These are phyloP conservation scores for Boletus albobrunnescens DNA, from an alignment of 1,284 basidiomycete species.

Conservation along the genomic window DNA sequence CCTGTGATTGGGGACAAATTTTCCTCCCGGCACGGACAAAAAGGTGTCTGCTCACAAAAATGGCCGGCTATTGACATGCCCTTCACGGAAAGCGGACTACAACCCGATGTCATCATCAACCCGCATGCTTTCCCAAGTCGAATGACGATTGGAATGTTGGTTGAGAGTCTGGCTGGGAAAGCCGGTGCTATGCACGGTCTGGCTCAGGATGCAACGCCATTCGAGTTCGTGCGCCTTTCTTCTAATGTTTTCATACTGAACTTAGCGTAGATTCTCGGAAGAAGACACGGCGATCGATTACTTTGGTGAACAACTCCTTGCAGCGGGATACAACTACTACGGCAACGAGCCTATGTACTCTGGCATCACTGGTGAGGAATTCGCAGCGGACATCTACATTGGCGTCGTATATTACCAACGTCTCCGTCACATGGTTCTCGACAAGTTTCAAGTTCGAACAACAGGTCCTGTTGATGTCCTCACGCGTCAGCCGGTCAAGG, in stretches of 20 bases:
- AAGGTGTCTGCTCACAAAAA: slow-evolving; percentile 99
- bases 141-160: slow-evolving; percentile 99
- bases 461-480: slow-evolving; percentile 95
- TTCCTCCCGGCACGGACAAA: slow-evolving; percentile 97
- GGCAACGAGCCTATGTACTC: slow-evolving; percentile 99
- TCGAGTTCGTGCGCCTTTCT: slow-evolving; percentile 60
- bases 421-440: slow-evolving; percentile 98
- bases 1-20: slow-evolving; percentile 99
- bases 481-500: slow-evolving; percentile 97
- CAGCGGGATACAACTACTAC: slow-evolving; percentile 97
- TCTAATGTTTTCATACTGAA: slow-evolving; percentile 11
- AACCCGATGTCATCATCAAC: slow-evolving; percentile 99
- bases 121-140: slow-evolving; percentile 99
- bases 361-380: slow-evolving; percentile 97
- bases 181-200: slow-evolving; percentile 98
- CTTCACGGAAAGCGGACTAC: slow-evolving; percentile 97
- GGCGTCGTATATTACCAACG: slow-evolving; percentile 99
- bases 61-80: slow-evolving; percentile 99
- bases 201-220: slow-evolving; percentile 97
- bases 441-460: slow-evolving; percentile 99
- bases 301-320: slow-evolving; percentile 92
- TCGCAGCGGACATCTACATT: slow-evolving; percentile 97
- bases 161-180: slow-evolving; percentile 98
- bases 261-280: slow-evolving; percentile 76
- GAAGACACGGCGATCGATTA: slow-evolving; percentile 94